Conservation (phyloP, 2,329 filamentous ascomycete genomes). For the Hypoxylon sp. region DNA sequence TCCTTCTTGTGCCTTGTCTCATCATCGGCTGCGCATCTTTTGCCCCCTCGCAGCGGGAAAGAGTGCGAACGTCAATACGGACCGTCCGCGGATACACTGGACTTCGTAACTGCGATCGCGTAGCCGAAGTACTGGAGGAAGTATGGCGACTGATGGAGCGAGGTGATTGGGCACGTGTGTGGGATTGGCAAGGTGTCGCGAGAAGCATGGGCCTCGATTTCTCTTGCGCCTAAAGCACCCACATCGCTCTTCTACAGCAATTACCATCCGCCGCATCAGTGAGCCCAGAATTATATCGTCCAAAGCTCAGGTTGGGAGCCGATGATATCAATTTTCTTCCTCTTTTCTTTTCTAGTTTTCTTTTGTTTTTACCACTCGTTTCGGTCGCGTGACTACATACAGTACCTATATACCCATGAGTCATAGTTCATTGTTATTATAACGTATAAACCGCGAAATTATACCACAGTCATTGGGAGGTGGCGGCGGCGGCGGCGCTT, state of each 20-base stretch:
- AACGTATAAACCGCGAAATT: slow-evolving; percentile 26
- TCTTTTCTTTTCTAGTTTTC: slow-evolving; percentile 13
- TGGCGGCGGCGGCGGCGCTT: slow-evolving; percentile 26
- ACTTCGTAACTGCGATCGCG: slow-evolving; percentile 65
- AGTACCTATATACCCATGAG: slow-evolving; percentile 33
- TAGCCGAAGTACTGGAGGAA: slow-evolving; percentile 62
- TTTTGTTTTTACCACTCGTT: slow-evolving; percentile 19
- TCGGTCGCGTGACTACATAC: slow-evolving; percentile 17
- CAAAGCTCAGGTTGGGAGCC: too few species aligned
- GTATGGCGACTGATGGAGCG: slow-evolving; percentile 67
- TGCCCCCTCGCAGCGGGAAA: slow-evolving; percentile 59
- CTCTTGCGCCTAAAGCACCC: slow-evolving; percentile 52
- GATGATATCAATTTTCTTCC: too few species aligned
- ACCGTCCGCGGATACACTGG: slow-evolving; percentile 67
- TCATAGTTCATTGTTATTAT: slow-evolving; percentile 28
- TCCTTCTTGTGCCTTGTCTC: slow-evolving; percentile 68
- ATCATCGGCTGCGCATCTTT: slow-evolving; percentile 69
- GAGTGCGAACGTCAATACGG: slow-evolving; percentile 59
- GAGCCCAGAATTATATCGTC: too few species aligned
- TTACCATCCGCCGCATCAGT: neutral
- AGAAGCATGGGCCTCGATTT: slow-evolving; percentile 63
- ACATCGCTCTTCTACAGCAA: neutral
- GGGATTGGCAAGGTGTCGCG: slow-evolving; percentile 71
- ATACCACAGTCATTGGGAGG: slow-evolving; percentile 27
- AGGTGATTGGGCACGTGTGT: slow-evolving; percentile 65